These are phyloP conservation scores for Fusarium albosuccineum DNA, from an alignment of 2,329 filamentous ascomycete species.

Conservation along the genomic window DNA sequence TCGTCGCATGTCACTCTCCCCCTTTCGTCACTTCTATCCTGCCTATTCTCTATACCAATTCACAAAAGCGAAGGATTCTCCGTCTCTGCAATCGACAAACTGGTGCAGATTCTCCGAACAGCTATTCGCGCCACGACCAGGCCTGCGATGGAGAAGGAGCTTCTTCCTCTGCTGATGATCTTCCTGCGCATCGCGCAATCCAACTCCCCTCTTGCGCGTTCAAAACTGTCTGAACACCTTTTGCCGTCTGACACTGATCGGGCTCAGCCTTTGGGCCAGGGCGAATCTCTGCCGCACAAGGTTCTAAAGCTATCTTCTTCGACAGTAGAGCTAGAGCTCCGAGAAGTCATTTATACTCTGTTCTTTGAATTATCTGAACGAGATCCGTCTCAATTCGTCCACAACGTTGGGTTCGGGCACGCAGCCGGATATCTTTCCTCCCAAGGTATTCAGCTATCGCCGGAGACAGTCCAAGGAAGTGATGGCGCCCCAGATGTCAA, in stretches of 20 bases:
- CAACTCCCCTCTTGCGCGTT: not conserved
- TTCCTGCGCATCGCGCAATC: not conserved
- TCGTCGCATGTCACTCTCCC: not conserved
- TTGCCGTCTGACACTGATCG: conserved; percentile 4
- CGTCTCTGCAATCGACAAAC: not conserved
- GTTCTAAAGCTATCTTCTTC: conserved; percentile 6
- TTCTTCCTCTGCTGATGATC: not conserved
- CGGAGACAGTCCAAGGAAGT: not conserved
- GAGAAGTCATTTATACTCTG: not conserved
- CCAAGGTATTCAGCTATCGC: not conserved
- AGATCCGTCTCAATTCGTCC: not conserved
- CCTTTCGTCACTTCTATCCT: not conserved
- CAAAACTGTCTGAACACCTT: not conserved
- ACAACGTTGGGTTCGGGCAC: conserved; percentile 1
- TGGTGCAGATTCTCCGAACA: not conserved
- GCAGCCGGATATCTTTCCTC: conserved; percentile 2
- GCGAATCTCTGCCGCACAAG: not conserved
- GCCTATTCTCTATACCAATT: conserved; percentile 1
- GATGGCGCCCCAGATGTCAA: not conserved
- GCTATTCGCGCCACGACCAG: not conserved
- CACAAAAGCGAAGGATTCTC: not conserved
- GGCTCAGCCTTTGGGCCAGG: not conserved
- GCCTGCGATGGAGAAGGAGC: not conserved
- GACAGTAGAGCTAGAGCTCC: not conserved
- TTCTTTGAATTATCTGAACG: conserved; percentile 4